A percentile compares a stretch with the other conserved stretches of the same genome.
phyloP scores from a whole-genome alignment of 805 yeast species.

The Candida vartiovaarae region DNA sequence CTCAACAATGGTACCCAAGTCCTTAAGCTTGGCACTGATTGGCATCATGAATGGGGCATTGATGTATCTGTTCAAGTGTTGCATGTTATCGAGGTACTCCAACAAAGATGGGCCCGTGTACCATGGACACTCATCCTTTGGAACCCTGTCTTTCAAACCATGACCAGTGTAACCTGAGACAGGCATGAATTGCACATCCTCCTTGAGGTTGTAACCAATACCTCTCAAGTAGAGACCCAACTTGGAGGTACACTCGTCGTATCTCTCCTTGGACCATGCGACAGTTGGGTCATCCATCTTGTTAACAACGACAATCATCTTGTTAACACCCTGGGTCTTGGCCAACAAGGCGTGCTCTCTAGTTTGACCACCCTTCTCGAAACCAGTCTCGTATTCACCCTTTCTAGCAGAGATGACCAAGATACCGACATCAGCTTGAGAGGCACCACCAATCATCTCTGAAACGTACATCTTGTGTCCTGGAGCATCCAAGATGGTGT shows the following conservation, averaged over 20 bases:
- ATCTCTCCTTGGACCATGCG: constrained; percentile 91
- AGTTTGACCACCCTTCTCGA: constrained; percentile 98
- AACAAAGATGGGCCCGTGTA: constrained; percentile 87
- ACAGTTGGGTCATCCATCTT: constrained; percentile 99
- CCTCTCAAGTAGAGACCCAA: constrained; percentile 72
- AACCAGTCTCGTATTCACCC: constrained; percentile 99
- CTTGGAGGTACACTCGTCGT: constrained; percentile 88
- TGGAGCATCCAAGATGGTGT: constrained; percentile 97
- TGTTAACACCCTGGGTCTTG: constrained; percentile 97
- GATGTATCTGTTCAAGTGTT: constrained; percentile 74
- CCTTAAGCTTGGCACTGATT: constrained; percentile 89
- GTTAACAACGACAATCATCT: constrained; percentile 87
- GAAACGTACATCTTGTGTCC: constrained; percentile 99
- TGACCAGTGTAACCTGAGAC: constrained; percentile 98
- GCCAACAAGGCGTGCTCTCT: constrained; percentile 97
- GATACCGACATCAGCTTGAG: constrained; percentile 98
- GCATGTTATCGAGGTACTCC: constrained; percentile 81
- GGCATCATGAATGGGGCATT: constrained; percentile 98
- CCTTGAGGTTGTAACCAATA: constrained; percentile 79
- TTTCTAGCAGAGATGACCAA: constrained; percentile 96
- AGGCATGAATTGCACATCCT: constrained; percentile 89
- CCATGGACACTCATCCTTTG: constrained; percentile 77
- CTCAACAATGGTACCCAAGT: constrained; percentile 94
- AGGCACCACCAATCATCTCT: constrained; percentile 99
- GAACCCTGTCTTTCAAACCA: constrained; percentile 83